Base-by-base conservation (phyloP, 805 yeast genomes). In the Candida easanensis region DNA sequence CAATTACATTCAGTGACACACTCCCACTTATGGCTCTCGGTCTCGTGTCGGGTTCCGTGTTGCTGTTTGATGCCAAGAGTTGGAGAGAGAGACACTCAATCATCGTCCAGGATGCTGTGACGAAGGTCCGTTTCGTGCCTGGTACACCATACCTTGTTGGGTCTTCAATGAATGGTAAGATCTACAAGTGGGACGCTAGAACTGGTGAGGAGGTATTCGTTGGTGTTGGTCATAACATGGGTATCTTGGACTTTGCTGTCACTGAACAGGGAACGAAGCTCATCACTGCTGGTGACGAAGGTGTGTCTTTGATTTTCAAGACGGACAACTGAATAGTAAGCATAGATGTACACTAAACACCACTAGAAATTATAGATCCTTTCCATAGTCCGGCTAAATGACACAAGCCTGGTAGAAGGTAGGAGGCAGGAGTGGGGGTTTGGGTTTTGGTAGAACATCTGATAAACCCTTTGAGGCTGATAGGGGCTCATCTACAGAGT, bases 221-320 rank as follows among this genome's bases (percentile, higher is more conserved):
- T 26, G 93, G 95, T 50, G 79, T 80, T 32, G 99, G 99, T 18
- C 99, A 93, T 63, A 85, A 84, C 64, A 86, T 87, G 85, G 98
- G 98, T 49, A 82, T 93, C 16, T 73, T 93, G 50, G 97, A 88
- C 56, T 91, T 93, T 60, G 80, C 84, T 16, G 59, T 83, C 33
- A 77, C 80, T 44, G 80, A 78, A 32, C 67, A 76, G 36, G 91
- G 88, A 21, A 73, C 75, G 39, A 81, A 82, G 61, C 58, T 93
- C 35, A 74, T 89, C 28, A 88, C 97, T 17, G 99, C 97, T 13
- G 97, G 97, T 51, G 99, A 93, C 63, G 99, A 93, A 64, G 96
- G 96, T 53, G 97, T 93, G 25, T 79, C 95, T 11, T 70, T 91
- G 51, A 77, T 91, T 4, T 56, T 54, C 41, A 49, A 52, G 41